Percentiles rank a stretch among this genome's conserved stretches.
These are phyloP conservation scores for Biscogniauxia sp. DNA, from an alignment of 2,329 filamentous ascomycete genomes.

Conservation along the genomic window DNA sequence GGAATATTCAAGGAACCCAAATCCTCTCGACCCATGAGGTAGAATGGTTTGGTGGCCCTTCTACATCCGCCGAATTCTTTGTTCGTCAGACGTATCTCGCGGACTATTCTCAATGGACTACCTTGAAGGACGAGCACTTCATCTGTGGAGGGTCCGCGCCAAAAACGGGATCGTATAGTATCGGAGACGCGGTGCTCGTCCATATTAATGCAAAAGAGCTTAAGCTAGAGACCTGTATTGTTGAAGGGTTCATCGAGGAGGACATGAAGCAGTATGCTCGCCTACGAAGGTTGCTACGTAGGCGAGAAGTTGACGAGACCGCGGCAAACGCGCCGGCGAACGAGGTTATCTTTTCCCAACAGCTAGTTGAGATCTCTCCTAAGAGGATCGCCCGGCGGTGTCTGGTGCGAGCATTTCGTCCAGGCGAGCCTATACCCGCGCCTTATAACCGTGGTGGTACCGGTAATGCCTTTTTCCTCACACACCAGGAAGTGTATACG, in stretches of 20 bases:
- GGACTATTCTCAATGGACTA: conserved; percentile 59
- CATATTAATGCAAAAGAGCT: conserved; percentile 27
- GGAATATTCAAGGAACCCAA: conserved; percentile 51
- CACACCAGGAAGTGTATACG: conserved; percentile 35
- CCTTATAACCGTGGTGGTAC: conserved; percentile 67
- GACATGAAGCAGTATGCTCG: conserved; percentile 31
- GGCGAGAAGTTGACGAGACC: conserved; percentile 37
- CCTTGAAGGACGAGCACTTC: conserved; percentile 54
- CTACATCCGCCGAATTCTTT: conserved; percentile 55
- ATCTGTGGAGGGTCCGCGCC: conserved; percentile 42
- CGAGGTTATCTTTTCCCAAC: conserved; percentile 39
- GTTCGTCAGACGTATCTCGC: conserved; percentile 68
- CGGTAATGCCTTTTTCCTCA: conserved; percentile 66
- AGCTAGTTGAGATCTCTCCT: conserved; percentile 32
- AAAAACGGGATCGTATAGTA: conserved; percentile 32
- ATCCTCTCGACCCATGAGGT: conserved; percentile 58
- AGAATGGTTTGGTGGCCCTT: conserved; percentile 52
- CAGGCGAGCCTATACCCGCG: conserved; percentile 45
- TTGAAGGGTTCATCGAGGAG: conserved; percentile 41
- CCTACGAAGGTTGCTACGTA: conserved; percentile 54
- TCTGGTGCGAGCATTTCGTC: conserved; percentile 53
- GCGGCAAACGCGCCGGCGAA: conserved; percentile 44
- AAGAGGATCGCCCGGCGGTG: conserved; percentile 54
- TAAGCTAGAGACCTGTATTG: conserved; percentile 59
- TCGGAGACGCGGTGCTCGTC: conserved; percentile 61